Conservation (phyloP, 2,329 filamentous ascomycete species). For the Hortaea werneckii region DNA sequence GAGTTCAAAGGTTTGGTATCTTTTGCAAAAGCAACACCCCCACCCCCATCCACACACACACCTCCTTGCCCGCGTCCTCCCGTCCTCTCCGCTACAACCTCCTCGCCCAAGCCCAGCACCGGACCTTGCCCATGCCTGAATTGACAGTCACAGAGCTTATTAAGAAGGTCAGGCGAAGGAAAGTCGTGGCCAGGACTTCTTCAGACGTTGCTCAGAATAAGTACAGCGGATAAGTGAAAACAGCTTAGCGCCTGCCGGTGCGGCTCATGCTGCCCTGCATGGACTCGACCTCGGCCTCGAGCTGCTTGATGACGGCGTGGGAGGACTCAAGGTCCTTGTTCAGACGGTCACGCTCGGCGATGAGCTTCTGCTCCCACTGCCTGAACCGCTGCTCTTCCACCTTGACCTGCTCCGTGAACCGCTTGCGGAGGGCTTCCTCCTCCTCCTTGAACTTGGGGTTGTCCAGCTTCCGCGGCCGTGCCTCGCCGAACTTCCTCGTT, state of each 20-base stretch:
- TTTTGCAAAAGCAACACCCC: slow-evolving; percentile 6
- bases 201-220: no score
- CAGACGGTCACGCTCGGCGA: slow-evolving; percentile 92
- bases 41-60: no score
- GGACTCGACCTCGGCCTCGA: slow-evolving; percentile 83
- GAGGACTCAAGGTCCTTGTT: slow-evolving; percentile 99
- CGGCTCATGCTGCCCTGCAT: slow-evolving; percentile 53
- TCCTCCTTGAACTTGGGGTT: slow-evolving; percentile 99
- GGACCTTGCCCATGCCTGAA: no score
- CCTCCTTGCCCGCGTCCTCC: no score
- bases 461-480: slow-evolving; percentile 91
- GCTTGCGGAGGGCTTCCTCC: slow-evolving; percentile 94
- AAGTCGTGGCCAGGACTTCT: no score
- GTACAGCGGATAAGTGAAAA: not conserved
- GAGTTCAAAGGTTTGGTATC: slow-evolving; percentile 16
- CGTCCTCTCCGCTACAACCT: slow-evolving; percentile 1
- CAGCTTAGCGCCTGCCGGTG: slow-evolving; percentile 22
- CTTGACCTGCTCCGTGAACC: slow-evolving; percentile 99
- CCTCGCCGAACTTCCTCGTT: slow-evolving; percentile 98
- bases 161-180: no score
- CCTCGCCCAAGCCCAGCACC: not conserved
- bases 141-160: no score
- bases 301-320: slow-evolving; percentile 79
- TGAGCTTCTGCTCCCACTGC: slow-evolving; percentile 99
- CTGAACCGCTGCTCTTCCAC: slow-evolving; percentile 98